Evolutionary conservation across 805 yeast species (phyloP).

Genomic region (Candida sithepensis): DNA sequence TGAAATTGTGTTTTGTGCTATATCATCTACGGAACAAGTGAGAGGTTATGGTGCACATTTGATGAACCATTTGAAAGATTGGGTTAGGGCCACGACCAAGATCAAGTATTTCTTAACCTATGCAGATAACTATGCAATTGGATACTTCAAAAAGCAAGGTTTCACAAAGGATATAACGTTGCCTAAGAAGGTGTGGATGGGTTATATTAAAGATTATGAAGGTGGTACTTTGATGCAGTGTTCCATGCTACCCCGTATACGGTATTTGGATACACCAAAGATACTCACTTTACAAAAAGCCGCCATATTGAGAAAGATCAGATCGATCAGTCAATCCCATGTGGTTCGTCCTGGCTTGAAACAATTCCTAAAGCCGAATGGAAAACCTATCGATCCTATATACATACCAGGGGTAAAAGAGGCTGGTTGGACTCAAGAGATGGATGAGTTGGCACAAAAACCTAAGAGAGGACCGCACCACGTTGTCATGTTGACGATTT

Average conservation of each 20-base stretch:
- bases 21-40: slow-evolving; percentile 95
- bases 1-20: slow-evolving; percentile 98
- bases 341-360: slow-evolving; percentile 78
- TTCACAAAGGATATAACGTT: slow-evolving; percentile 92
- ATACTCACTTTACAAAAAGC: slow-evolving; percentile 86
- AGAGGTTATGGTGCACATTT: slow-evolving; percentile 98
- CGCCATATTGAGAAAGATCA: slow-evolving; percentile 80
- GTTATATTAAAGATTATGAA: slow-evolving; percentile 97
- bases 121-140: slow-evolving; percentile 98
- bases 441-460: slow-evolving; percentile 93
- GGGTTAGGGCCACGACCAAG: slow-evolving; percentile 82
- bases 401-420: slow-evolving; percentile 86
- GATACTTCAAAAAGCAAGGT: slow-evolving; percentile 97
- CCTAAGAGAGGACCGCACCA: slow-evolving; percentile 95
- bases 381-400: slow-evolving; percentile 68
- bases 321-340: slow-evolving; percentile 74
- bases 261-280: slow-evolving; percentile 87
- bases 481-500: slow-evolving; percentile 84
- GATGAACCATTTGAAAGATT: slow-evolving; percentile 97
- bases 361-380: slow-evolving; percentile 51
- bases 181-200: slow-evolving; percentile 91
- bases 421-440: slow-evolving; percentile 97
- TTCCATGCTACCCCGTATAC: slow-evolving; percentile 80
- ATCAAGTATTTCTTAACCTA: slow-evolving; percentile 86
- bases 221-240: slow-evolving; percentile 99